Percentiles rank a stretch among this genome's conserved stretches.
phyloP scores from a whole-genome alignment of 2,329 filamentous ascomycete species.

The Samsoniella hepiali region DNA sequence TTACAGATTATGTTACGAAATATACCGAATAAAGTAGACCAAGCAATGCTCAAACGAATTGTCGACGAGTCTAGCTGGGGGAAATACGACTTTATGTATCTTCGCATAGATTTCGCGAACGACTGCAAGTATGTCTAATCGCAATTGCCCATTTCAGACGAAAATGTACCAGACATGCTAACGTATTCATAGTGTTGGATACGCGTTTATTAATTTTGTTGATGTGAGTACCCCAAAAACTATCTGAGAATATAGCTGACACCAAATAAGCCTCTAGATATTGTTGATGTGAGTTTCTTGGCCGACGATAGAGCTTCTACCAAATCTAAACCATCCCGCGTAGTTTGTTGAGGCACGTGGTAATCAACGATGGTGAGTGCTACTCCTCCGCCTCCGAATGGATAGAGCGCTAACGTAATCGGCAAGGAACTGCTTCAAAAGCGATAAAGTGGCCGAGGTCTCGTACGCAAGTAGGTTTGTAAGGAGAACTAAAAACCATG shows the following conservation, averaged over 20 bases:
- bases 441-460: conserved; percentile 81
- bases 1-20: conserved; percentile 86
- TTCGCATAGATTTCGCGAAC: conserved; percentile 84
- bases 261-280: conserved; percentile 59
- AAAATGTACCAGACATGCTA: not conserved
- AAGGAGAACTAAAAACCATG: fast-evolving
- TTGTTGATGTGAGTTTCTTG: conserved; percentile 58
- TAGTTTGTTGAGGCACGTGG: conserved; percentile 69
- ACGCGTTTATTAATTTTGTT: conserved; percentile 94
- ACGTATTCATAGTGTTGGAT: conserved; percentile 68
- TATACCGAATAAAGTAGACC: conserved; percentile 85
- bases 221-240: conserved; percentile 54
- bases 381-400: not conserved
- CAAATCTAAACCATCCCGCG: conserved; percentile 5
- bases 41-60: conserved; percentile 71
- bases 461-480: conserved; percentile 82
- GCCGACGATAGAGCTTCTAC: not conserved
- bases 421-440: conserved; percentile 72
- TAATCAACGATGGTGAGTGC: conserved; percentile 64
- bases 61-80: conserved; percentile 76
- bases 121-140: conserved; percentile 66
- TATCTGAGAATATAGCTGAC: conserved; percentile 33
- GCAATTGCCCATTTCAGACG: no score
- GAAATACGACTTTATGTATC: conserved; percentile 91
- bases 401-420: not conserved